phyloP scores from a whole-genome alignment of 805 yeast species.

The Candida mattraensis region DNA sequence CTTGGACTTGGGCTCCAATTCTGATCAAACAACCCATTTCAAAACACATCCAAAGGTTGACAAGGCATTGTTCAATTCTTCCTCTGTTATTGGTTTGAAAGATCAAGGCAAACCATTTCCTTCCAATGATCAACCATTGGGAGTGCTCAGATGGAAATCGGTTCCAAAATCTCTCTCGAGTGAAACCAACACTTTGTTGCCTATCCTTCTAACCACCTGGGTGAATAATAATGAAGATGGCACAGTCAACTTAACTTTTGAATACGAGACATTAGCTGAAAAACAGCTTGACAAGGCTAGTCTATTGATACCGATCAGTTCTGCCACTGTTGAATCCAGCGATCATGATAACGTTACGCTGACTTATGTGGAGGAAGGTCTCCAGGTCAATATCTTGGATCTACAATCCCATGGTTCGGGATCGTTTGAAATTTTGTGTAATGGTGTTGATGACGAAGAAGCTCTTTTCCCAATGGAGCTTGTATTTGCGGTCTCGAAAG shows the following conservation, averaged over 20 bases:
- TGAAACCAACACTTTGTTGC: constrained; percentile 58
- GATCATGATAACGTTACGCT: constrained; percentile 55
- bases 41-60: constrained; percentile 98
- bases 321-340: constrained; percentile 52
- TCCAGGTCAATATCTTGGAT: constrained; percentile 60
- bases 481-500: constrained; percentile 47
- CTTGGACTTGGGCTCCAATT: constrained; percentile 49
- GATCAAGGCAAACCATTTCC: constrained; percentile 84
- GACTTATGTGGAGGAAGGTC: constrained; percentile 65
- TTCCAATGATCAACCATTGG: constrained; percentile 83
- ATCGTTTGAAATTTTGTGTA: constrained; percentile 76
- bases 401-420: constrained; percentile 56
- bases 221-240: constrained; percentile 61
- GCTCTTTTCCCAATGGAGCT: constrained; percentile 86
- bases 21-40: constrained; percentile 57
- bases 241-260: constrained; percentile 75
- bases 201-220: constrained; percentile 84
- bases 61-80: constrained; percentile 59
- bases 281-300: constrained; percentile 53
- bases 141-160: constrained; percentile 91
- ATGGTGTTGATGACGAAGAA: constrained; percentile 70
- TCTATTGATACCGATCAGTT: constrained; percentile 64
- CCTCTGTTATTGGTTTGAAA: constrained; percentile 66
- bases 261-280: constrained; percentile 69
- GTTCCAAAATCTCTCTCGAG: constrained; percentile 52